Conservation (phyloP, 768 basidiomycete genomes). For the Phallus indusiatus region DNA sequence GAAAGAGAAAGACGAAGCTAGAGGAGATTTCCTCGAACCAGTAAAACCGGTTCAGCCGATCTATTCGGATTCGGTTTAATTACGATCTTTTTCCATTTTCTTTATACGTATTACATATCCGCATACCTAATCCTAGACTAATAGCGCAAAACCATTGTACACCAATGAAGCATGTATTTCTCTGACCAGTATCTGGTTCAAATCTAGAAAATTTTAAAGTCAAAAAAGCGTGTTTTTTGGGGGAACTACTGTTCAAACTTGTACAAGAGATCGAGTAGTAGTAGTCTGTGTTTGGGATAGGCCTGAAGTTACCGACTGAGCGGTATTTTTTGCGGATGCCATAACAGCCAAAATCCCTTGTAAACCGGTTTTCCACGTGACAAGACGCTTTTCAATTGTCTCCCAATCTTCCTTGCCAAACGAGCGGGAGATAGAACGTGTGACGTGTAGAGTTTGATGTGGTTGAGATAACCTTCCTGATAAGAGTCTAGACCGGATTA, state of each 20-base stretch:
- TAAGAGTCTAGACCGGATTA: slow-evolving; percentile 70
- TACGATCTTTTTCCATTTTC: too few species aligned
- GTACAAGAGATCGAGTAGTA: not conserved
- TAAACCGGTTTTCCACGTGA: slow-evolving; percentile 72
- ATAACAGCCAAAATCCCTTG: slow-evolving; percentile 64
- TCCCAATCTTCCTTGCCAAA: slow-evolving; percentile 80
- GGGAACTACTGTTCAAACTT: not conserved
- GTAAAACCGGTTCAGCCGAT: not conserved
- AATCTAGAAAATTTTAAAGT: too few species aligned
- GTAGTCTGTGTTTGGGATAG: slow-evolving; percentile 1
- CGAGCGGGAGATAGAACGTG: slow-evolving; percentile 61
- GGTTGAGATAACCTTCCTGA: slow-evolving; percentile 81
- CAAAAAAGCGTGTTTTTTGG: not conserved
- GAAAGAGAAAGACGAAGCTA: slow-evolving; percentile 16
- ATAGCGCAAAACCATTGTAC: too few species aligned
- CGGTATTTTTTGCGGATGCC: slow-evolving; percentile 1
- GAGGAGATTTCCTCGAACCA: too few species aligned
- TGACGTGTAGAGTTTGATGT: slow-evolving; percentile 61
- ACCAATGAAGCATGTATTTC: too few species aligned
- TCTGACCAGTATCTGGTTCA: too few species aligned
- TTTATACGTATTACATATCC: too few species aligned
- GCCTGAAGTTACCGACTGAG: not conserved
- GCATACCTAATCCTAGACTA: too few species aligned
- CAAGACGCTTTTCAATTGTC: slow-evolving; percentile 58
- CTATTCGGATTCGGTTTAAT: too few species aligned